Evolutionary conservation across 768 basidiomycete genomes (phyloP).

Genomic region (Crassisporium funariophilum): DNA sequence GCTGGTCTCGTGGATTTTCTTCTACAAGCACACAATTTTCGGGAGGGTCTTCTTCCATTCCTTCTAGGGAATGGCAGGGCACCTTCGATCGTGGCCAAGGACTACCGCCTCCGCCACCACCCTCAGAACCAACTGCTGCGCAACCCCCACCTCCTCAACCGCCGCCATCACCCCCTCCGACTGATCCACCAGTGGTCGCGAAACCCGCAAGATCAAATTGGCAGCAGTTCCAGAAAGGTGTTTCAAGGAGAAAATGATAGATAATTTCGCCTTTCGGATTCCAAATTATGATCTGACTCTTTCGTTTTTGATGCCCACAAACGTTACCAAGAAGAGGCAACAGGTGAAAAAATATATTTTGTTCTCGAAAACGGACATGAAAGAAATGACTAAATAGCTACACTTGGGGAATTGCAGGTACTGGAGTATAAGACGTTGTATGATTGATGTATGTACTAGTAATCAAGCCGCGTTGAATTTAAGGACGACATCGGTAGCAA

Average conservation of each 20-base stretch:
- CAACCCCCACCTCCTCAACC: slow-evolving; percentile 17
- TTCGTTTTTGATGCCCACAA: slow-evolving; percentile 1
- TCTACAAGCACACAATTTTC: slow-evolving; percentile 2
- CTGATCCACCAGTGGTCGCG: slow-evolving; percentile 17
- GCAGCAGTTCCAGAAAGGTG: slow-evolving; percentile 59
- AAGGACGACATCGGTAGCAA: slow-evolving; percentile 33
- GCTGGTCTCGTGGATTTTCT: slow-evolving; percentile 4
- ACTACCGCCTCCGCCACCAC: slow-evolving; percentile 25
- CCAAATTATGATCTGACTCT: not conserved
- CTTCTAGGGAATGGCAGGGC: slow-evolving; percentile 10
- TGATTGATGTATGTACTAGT: slow-evolving; percentile 18
- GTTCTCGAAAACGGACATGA: slow-evolving; percentile 26
- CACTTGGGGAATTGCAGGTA: slow-evolving; percentile 38
- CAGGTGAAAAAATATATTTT: slow-evolving; percentile 1
- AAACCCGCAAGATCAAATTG: slow-evolving; percentile 49
- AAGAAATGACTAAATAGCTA: slow-evolving; percentile 54
- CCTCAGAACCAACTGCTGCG: slow-evolving; percentile 18
- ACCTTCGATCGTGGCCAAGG: slow-evolving; percentile 15
- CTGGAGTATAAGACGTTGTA: slow-evolving; percentile 19
- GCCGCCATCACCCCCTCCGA: slow-evolving; percentile 10
- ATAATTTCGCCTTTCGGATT: too few relatives aligned
- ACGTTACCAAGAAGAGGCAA: slow-evolving; percentile 5
- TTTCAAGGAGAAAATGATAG: slow-evolving; percentile 30
- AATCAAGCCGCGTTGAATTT: slow-evolving; percentile 23
- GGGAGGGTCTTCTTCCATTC: slow-evolving; percentile 5